These are phyloP conservation scores for Mrakia frigida DNA, from an alignment of 768 basidiomycete genomes.

Conservation along the genomic window DNA sequence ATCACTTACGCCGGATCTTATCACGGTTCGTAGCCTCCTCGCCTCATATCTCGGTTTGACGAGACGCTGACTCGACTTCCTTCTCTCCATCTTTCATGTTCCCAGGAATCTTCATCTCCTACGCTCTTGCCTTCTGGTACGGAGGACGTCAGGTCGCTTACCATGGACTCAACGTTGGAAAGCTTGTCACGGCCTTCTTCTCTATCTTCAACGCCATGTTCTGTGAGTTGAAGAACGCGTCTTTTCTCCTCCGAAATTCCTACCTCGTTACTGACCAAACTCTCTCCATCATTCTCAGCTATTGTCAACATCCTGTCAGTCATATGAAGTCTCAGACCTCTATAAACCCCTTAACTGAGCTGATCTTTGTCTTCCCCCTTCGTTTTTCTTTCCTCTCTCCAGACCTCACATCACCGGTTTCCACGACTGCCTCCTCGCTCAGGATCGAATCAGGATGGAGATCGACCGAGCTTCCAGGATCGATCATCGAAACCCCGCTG, in stretches of 20 bases:
- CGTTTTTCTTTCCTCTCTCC: background rate
- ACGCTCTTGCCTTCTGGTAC: constrained; percentile 36
- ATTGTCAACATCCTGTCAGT: constrained; percentile 36
- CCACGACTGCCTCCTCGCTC: constrained; percentile 36
- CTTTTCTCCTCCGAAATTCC: constrained; percentile 34
- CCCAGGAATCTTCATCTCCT: constrained; percentile 3
- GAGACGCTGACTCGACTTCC: background rate
- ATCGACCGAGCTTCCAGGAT: constrained; percentile 40
- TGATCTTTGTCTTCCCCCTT: background rate
- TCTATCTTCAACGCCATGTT: constrained; percentile 28
- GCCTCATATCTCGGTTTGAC: background rate
- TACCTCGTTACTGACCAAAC: background rate
- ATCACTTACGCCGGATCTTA: constrained; percentile 15
- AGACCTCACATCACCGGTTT: constrained; percentile 39
- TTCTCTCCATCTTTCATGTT: background rate
- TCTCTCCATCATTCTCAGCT: background rate
- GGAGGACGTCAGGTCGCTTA: constrained; percentile 37
- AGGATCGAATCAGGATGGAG: constrained; percentile 37
- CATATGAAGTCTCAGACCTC: no score
- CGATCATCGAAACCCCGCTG: constrained; percentile 36
- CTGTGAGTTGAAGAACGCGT: background rate
- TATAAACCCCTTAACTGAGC: no score
- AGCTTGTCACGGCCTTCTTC: constrained; percentile 35
- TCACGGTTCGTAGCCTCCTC: background rate
- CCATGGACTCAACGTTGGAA: constrained; percentile 35